phyloP scores from a whole-genome alignment of 2,329 filamentous ascomycete genomes.

The Madurella fahalii region DNA sequence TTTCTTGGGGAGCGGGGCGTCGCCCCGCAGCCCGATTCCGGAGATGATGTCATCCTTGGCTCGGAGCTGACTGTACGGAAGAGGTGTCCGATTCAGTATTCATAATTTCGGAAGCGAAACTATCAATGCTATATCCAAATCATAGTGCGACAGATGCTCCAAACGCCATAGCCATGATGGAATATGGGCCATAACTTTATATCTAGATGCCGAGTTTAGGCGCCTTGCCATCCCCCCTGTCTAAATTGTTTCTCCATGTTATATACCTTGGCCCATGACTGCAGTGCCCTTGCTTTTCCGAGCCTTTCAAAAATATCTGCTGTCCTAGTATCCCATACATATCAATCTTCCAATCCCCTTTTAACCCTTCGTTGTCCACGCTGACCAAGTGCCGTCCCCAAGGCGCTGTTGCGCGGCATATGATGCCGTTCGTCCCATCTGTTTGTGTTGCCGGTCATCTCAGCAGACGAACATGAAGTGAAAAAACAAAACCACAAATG shows the following conservation, averaged over 20 bases:
- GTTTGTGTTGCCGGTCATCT: background rate
- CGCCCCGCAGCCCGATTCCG: constrained; percentile 17
- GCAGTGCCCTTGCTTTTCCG: background rate
- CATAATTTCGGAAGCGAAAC: no score
- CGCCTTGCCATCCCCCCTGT: background rate
- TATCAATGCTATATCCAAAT: background rate
- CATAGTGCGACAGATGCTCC: no score
- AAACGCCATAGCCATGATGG: constrained; percentile 10
- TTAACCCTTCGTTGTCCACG: no score
- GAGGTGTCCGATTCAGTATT: no score
- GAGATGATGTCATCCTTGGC: constrained; percentile 12
- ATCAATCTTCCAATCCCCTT: no score
- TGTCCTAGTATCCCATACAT: no score
- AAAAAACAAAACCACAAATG: constrained; percentile 4
- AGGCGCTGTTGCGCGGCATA: no score
- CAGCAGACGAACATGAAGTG: constrained; percentile 5
- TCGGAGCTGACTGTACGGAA: background rate
- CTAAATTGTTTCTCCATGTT: background rate
- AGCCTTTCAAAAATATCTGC: no score
- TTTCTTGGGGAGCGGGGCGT: background rate
- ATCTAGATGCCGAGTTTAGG: background rate
- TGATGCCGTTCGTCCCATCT: no score
- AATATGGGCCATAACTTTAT: constrained; percentile 1
- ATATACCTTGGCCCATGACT: constrained; percentile 3
- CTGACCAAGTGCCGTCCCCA: no score